Percentiles rank a stretch among this genome's conserved stretches.
Evolutionary conservation across 2,329 filamentous ascomycete species (phyloP).

Genomic region (Paracorniculantispora psalliotae): DNA sequence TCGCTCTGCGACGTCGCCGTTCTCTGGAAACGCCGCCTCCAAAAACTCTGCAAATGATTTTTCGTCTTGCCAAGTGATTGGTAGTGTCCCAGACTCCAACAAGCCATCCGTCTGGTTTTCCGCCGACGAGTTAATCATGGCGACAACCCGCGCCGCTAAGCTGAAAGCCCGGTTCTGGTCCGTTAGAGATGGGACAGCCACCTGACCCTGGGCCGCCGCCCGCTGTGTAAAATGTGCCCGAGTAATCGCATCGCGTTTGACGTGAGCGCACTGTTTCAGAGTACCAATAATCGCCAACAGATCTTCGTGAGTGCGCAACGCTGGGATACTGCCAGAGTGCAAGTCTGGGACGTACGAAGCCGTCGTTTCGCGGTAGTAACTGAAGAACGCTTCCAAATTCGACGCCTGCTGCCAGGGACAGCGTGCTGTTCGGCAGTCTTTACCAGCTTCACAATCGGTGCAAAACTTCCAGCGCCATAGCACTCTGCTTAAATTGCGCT

Average conservation of each 20-base stretch:
- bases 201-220: not conserved
- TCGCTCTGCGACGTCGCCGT: not conserved
- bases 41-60: not conserved
- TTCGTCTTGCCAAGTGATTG: slow-evolving; percentile 8
- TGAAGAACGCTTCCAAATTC: slow-evolving; percentile 9
- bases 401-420: slow-evolving; percentile 5
- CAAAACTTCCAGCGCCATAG: slow-evolving; percentile 7
- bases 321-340: not conserved
- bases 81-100: slow-evolving; percentile 4
- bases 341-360: slow-evolving; percentile 1
- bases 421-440: not conserved
- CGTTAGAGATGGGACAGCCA: not conserved
- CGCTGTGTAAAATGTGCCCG: not conserved
- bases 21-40: not conserved
- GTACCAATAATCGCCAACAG: not conserved
- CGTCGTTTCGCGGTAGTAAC: slow-evolving; percentile 6
- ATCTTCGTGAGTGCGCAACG: slow-evolving; percentile 10
- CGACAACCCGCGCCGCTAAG: slow-evolving; percentile 2
- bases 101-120: slow-evolving; percentile 11
- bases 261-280: not conserved
- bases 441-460: not conserved
- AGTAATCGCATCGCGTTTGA: no score
- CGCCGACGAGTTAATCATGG: slow-evolving; percentile 10
- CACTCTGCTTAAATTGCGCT: not conserved
- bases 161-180: slow-evolving; percentile 14